A percentile compares a stretch with the other conserved stretches of the same genome.
These are phyloP conservation scores for Penicillium hordei DNA, from an alignment of 2,329 filamentous ascomycete species.

Conservation along the genomic window DNA sequence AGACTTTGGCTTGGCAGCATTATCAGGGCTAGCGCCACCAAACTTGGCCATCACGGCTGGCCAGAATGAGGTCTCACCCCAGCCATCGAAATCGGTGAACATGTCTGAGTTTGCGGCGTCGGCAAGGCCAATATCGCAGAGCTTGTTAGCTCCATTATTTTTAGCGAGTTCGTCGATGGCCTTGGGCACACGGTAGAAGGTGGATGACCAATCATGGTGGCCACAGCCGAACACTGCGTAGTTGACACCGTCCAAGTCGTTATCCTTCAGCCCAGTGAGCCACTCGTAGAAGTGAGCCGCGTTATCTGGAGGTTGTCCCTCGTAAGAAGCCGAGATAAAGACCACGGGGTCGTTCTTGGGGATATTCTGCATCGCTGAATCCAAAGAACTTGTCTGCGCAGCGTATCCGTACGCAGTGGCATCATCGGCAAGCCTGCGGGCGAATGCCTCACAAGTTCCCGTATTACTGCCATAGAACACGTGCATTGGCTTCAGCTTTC, in stretches of 20 bases:
- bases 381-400: conserved; percentile 58
- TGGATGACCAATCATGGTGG: conserved; percentile 53
- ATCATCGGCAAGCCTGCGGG: conserved; percentile 61
- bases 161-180: conserved; percentile 58
- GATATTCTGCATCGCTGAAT: conserved; percentile 61
- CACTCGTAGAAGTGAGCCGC: conserved; percentile 67
- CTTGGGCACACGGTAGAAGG: conserved; percentile 67
- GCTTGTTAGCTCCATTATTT: conserved; percentile 50
- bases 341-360: conserved; percentile 62
- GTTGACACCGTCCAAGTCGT: conserved; percentile 56
- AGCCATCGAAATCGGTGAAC: conserved; percentile 67
- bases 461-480: conserved; percentile 73
- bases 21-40: conserved; percentile 23
- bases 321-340: conserved; percentile 70
- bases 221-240: conserved; percentile 73
- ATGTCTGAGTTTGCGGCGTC: conserved; percentile 65
- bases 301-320: conserved; percentile 72
- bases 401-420: conserved; percentile 61
- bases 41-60: conserved; percentile 47
- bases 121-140: conserved; percentile 55
- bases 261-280: conserved; percentile 56
- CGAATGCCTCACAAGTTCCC: conserved; percentile 71
- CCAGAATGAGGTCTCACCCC: conserved; percentile 63
- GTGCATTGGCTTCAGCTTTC: conserved; percentile 52
- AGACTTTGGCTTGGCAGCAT: conserved; percentile 36